phyloP scores from a whole-genome alignment of 2,329 filamentous ascomycete genomes.

The Botrytis elliptica region DNA sequence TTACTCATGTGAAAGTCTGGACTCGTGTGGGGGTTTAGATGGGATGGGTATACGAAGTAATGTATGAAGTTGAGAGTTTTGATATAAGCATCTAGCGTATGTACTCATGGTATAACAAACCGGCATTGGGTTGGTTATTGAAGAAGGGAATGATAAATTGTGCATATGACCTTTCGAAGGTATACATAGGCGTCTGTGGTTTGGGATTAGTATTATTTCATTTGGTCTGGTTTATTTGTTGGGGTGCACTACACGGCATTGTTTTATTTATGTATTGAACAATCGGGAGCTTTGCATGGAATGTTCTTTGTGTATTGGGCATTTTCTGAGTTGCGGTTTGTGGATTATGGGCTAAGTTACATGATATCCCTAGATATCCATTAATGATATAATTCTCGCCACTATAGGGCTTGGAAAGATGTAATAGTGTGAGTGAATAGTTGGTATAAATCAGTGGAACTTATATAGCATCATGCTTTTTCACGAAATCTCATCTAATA shows the following conservation, averaged over 20 bases:
- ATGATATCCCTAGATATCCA: not conserved
- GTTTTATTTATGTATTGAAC: not conserved
- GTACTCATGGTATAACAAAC: not conserved
- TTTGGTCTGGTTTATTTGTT: not conserved
- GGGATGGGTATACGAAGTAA: not conserved
- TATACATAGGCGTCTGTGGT: not conserved
- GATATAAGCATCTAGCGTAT: not conserved
- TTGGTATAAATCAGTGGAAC: not conserved
- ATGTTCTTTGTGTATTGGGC: not conserved
- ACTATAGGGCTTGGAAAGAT: not conserved
- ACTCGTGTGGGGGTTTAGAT: not conserved
- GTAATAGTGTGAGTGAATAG: not conserved
- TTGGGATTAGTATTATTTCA: not conserved
- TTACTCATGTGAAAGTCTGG: not conserved
- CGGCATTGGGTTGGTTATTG: not conserved
- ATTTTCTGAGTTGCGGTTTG: not conserved
- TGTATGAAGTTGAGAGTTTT: not conserved
- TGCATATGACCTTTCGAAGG: not conserved
- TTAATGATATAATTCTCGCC: not conserved
- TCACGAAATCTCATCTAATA: not conserved
- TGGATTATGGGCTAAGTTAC: accelerated
- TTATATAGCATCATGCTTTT: not conserved
- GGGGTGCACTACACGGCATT: not conserved
- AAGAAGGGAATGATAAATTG: not conserved
- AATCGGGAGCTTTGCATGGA: not conserved